Evolutionary conservation across 1,284 basidiomycete genomes (phyloP), one percentile per base, ranked within the genome.

Genomic region (Moesziomyces globuligerus): DNA sequence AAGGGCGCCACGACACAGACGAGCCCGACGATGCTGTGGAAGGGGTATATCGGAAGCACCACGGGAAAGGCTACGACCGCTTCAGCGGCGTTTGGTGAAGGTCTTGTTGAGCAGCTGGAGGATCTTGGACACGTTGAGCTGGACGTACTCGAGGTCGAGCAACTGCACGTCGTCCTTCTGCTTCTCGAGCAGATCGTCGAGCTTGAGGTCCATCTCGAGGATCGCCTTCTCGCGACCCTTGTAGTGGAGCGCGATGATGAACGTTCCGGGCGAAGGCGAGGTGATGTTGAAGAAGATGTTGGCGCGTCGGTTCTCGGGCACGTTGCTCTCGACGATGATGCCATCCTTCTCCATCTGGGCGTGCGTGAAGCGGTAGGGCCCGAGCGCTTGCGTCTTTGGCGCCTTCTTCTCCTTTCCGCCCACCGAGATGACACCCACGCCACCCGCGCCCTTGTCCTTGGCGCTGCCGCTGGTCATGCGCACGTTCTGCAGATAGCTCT

Each of bases 231-330:
- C 94, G n/a, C 96, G 88, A 10, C 94, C 94, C 84, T 97, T 97
- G 86, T 98, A 98, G 84, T 98, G 94, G 50, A 99, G 86, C 8
- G 95, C 94, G 74, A 99, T 98, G 83, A 98, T 93, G 83, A 98
- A 99, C 10, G 96, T 97, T 39, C 96, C 96, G 0, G 96, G 96
- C 7, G 92, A 92, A 1, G 96, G 96, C 24, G 94, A 97, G 23
- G 91, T 93, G 83, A 98, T 93, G 82, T 95, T 96, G 88, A 98
- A 98, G 85, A 93, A 98, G 78, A 98, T 98, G 83, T 96, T 95
- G 40, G 93, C 91, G 40, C 94, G 92, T 55, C 73, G 64, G 81
- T 96, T 97, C 83, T 98, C 95, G 4, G 96, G 96, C 39, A 99
- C 96, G 83, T 96, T 97, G 81, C 93, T 96, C 83, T 97, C 93